These are phyloP conservation scores for Crithidia expoeki DNA, from an alignment of 208 protist species.

Conservation along the genomic window DNA sequence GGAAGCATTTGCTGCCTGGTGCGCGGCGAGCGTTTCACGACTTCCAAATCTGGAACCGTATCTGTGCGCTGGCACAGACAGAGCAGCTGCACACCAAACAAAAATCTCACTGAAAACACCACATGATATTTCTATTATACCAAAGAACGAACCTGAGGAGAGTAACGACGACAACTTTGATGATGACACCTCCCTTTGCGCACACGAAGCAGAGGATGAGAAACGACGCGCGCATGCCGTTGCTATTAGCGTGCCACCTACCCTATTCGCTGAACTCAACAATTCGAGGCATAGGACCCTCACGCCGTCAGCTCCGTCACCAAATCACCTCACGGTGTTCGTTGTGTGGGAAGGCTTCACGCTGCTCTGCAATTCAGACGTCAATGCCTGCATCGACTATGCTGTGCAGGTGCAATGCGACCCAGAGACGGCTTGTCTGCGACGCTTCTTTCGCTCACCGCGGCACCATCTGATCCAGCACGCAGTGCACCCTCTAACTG, in stretches of 20 bases:
- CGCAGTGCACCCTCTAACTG: neutral
- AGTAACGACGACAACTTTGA: neutral
- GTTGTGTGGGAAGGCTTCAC: slow-evolving; percentile 66
- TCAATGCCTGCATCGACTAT: slow-evolving; percentile 38
- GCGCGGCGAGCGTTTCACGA: neutral
- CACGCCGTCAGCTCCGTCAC: no score
- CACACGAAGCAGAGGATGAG: slow-evolving; percentile 46
- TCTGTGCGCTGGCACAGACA: neutral
- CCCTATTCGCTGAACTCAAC: neutral
- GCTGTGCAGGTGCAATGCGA: slow-evolving; percentile 44
- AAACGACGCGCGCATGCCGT: slow-evolving; percentile 8
- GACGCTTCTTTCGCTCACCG: slow-evolving; percentile 58
- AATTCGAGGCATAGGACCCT: neutral
- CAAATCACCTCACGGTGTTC: slow-evolving; percentile 12
- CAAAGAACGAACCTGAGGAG: neutral
- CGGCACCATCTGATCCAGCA: slow-evolving; percentile 34
- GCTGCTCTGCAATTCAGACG: slow-evolving; percentile 33
- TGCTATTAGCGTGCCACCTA: neutral
- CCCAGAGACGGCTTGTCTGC: slow-evolving; percentile 56
- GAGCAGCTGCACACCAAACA: neutral
- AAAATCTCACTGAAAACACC: neutral
- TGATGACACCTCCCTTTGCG: slow-evolving; percentile 39
- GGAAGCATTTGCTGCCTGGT: slow-evolving; percentile 3
- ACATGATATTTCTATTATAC: neutral
- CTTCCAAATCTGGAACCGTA: slow-evolving; percentile 6